phyloP scores from a whole-genome alignment of 2,329 filamentous ascomycete species.

The Colletotrichum sidae region DNA sequence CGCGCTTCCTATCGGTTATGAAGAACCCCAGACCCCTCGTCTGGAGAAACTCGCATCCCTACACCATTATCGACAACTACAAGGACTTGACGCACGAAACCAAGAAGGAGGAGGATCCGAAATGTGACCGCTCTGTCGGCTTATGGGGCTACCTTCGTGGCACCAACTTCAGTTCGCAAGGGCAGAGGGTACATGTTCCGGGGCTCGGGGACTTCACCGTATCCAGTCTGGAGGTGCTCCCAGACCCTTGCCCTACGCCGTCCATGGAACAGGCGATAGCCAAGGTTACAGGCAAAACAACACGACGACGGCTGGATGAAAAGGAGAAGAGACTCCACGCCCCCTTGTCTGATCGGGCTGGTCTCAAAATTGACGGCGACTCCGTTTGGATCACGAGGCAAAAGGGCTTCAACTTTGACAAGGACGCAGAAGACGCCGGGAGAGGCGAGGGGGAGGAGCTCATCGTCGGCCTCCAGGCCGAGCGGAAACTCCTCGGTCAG shows the following conservation, averaged over 20 bases:
- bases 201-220: conserved; percentile 92
- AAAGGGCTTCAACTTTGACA: conserved; percentile 81
- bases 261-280: conserved; percentile 88
- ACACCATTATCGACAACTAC: conserved; percentile 92
- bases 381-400: conserved; percentile 87
- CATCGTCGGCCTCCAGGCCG: conserved; percentile 88
- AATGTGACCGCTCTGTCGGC: conserved; percentile 90
- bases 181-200: conserved; percentile 90
- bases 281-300: conserved; percentile 85
- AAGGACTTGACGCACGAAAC: conserved; percentile 95
- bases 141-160: conserved; percentile 94
- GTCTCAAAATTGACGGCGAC: conserved; percentile 95
- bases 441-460: conserved; percentile 95
- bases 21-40: conserved; percentile 97
- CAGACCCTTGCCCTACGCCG: conserved; percentile 95
- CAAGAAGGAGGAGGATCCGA: conserved; percentile 86
- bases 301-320: conserved; percentile 85
- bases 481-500: conserved; percentile 84
- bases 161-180: conserved; percentile 89
- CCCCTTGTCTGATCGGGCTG: conserved; percentile 97
- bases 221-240: conserved; percentile 84
- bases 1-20: conserved; percentile 96
- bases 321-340: conserved; percentile 98
- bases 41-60: conserved; percentile 97
- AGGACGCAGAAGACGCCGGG: conserved; percentile 74